Evolutionary conservation across 176 grass and related monocot genomes (phyloP), one percentile per base, ranked within the genome.

Genomic region (Melocanna baccifera): DNA sequence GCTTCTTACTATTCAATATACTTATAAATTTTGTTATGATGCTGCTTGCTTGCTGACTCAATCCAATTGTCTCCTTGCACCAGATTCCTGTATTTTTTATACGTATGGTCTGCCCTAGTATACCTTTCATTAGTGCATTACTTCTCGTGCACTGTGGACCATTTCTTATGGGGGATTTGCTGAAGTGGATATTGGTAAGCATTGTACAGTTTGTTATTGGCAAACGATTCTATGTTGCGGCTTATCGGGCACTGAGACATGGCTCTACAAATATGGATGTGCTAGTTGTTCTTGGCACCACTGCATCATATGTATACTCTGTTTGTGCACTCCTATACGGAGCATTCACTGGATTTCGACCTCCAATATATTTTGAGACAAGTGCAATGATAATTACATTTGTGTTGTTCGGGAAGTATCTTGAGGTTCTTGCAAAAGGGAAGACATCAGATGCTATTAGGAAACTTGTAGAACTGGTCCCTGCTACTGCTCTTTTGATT

Each of bases 311-410:
- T 84, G 74, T 91, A 37, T 99, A 99, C 84, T 99, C 96, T 25
- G 91, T 95, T 22, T 87, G 92, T 65, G 91, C 96, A 15, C 87
- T 99, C 29, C 37, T 99, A 9, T 96, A 99, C 3, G 91, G 91
- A 62, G 86, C 91, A 52, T 83, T 92, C 84, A 86, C 90, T 89
- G 91, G 88, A 34, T 99, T 89, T 69, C 63, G 34, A 9, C 90
- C 93, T 65, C 96, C 93, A 2, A 61, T 99, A 66, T 99, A 99
- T 90, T 99, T 99, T 86, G 96, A 99, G 85, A 99, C 96, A 84
- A 96, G 96, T 79, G 96, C 96, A 58, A 99, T 99, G 96, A 99
- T 99, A 86, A 99, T 99, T 57, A 99, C 96, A 64, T 99, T 99
- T 76, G 96, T 99, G 57, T 74, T 99, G 83, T 77, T 99, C 13